These are phyloP conservation scores for Sugiyamaella castrensis DNA, from an alignment of 1,139 yeast genomes.

Conservation along the genomic window DNA sequence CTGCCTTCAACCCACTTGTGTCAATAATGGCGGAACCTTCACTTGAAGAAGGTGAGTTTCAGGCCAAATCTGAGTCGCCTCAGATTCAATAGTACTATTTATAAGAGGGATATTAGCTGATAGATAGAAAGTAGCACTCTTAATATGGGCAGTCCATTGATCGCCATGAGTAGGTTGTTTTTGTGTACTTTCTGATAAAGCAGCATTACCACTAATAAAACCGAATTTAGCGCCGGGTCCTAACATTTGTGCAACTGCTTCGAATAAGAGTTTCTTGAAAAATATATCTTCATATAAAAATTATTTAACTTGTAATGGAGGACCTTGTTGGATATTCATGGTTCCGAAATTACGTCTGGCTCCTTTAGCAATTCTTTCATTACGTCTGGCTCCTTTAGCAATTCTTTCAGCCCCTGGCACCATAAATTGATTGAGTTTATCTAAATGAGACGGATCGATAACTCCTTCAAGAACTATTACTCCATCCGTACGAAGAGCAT, in stretches of 20 bases:
- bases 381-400: slow-evolving; percentile 11
- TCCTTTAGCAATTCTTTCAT: slow-evolving; percentile 15
- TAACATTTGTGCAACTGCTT: slow-evolving; percentile 18
- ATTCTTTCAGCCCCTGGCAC: slow-evolving; percentile 20
- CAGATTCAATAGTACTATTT: slow-evolving; percentile 16
- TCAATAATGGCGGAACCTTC: slow-evolving; percentile 7
- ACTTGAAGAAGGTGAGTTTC: slow-evolving; percentile 13
- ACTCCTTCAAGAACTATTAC: slow-evolving; percentile 20
- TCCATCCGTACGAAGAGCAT: slow-evolving; percentile 23
- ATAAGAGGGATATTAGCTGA: slow-evolving; percentile 19
- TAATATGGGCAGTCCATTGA: slow-evolving; percentile 5
- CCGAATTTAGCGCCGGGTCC: slow-evolving; percentile 24
- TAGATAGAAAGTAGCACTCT: slow-evolving; percentile 12
- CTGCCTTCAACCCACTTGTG: slow-evolving; percentile 10
- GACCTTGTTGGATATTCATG: slow-evolving; percentile 25
- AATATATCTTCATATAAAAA: slow-evolving; percentile 21
- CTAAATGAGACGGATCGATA: slow-evolving; percentile 22
- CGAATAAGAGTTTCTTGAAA: slow-evolving; percentile 20
- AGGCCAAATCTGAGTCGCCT: slow-evolving; percentile 24
- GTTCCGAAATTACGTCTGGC: slow-evolving; percentile 22
- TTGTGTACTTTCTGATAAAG: slow-evolving; percentile 18
- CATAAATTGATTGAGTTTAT: slow-evolving; percentile 22
- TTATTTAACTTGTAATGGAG: slow-evolving; percentile 20
- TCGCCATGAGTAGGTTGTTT: slow-evolving; percentile 21
- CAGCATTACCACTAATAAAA: slow-evolving; percentile 25